These are phyloP conservation scores for Piloderma croceum DNA, from an alignment of 768 basidiomycete genomes.

Conservation along the genomic window DNA sequence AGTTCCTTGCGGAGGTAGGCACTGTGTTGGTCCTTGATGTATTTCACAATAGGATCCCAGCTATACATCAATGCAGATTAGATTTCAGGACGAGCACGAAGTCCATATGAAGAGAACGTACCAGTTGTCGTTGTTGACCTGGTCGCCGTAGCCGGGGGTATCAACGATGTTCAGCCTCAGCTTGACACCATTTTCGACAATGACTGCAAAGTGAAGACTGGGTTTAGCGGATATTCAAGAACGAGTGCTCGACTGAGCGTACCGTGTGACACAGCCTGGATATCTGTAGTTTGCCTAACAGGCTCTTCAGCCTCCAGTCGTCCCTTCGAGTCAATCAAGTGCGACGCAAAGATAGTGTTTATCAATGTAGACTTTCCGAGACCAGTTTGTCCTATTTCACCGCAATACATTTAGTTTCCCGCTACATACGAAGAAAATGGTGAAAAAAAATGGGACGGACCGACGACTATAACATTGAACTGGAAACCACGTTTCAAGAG, in stretches of 20 bases:
- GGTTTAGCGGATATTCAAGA: constrained; percentile 1
- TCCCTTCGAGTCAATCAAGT: constrained; percentile 97
- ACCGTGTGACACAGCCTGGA: constrained; percentile 94
- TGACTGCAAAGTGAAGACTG: constrained; percentile 47
- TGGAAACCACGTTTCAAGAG: constrained; percentile 98
- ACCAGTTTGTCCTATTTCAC: constrained; percentile 80
- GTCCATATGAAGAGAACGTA: constrained; percentile 31
- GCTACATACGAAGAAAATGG: neutral
- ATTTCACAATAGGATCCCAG: constrained; percentile 99
- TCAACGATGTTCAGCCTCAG: constrained; percentile 96
- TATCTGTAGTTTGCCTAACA: constrained; percentile 93
- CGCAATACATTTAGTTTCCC: constrained; percentile 2
- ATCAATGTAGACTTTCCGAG: constrained; percentile 98
- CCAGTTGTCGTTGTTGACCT: constrained; percentile 99
- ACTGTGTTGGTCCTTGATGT: constrained; percentile 99
- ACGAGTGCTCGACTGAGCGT: constrained; percentile 22
- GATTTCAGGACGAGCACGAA: constrained; percentile 6
- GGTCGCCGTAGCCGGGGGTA: constrained; percentile 97
- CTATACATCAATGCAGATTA: constrained; percentile 31
- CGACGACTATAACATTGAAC: constrained; percentile 97
- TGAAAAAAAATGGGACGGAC: constrained; percentile 42
- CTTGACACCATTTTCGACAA: constrained; percentile 93
- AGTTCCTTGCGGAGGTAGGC: constrained; percentile 98
- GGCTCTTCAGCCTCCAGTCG: constrained; percentile 83
- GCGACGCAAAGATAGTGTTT: constrained; percentile 98